Conservation (phyloP, 805 yeast species). For the Dipodascopsis tothii region DNA sequence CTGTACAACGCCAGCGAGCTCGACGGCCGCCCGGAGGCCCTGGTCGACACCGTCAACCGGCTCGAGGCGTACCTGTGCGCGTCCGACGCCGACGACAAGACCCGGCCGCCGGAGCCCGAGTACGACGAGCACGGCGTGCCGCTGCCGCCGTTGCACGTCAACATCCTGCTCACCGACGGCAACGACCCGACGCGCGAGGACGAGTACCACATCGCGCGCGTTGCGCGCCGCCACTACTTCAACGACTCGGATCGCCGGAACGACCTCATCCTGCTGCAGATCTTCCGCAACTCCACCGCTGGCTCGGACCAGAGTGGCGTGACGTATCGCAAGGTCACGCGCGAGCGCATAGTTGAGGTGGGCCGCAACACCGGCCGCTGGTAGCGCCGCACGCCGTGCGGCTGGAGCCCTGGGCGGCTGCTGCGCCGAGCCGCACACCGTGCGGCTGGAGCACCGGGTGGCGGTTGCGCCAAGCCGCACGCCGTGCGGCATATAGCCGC, state of each 20-base stretch:
- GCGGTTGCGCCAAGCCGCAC: too few relatives aligned
- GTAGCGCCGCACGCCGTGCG: neutral
- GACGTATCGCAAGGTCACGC: neutral
- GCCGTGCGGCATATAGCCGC: too few relatives aligned
- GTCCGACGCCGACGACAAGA: neutral
- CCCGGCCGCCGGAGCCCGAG: too few relatives aligned
- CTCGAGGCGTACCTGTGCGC: neutral
- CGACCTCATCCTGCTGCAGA: neutral
- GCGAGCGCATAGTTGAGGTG: neutral
- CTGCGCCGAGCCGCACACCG: too few relatives aligned
- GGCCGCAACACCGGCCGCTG: neutral
- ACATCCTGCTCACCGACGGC: neutral
- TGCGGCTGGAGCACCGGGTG: too few relatives aligned
- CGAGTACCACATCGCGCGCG: neutral
- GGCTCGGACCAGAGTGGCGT: neutral
- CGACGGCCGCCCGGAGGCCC: neutral
- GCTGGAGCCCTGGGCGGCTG: too few relatives aligned
- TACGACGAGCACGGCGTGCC: neutral
- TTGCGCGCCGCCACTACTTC: neutral
- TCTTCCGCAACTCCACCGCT: neutral
- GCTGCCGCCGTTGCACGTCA: neutral
- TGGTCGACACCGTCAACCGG: neutral
- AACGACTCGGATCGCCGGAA: neutral
- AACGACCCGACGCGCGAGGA: neutral
- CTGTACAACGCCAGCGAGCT: neutral